Evolutionary conservation across 371 early-diverging fungal genomes (phyloP).

Genomic region (Mortierella sp.): DNA sequence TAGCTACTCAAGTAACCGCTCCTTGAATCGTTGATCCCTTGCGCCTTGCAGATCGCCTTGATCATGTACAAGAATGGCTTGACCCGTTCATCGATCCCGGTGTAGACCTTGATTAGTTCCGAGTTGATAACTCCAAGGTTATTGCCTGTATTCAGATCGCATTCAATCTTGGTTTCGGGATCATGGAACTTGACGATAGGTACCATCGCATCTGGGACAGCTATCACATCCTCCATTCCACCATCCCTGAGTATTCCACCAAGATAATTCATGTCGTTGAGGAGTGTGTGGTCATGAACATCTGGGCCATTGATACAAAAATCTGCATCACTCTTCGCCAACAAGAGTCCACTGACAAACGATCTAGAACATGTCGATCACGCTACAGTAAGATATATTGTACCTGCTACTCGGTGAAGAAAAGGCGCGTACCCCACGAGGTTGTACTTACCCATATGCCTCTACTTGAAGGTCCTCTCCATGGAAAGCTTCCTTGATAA

Average conservation of each 20-base stretch:
- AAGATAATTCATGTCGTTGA: constrained; percentile 32
- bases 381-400: too few relatives aligned
- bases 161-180: constrained; percentile 31
- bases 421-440: too few relatives aligned
- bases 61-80: constrained; percentile 42
- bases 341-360: constrained; percentile 32
- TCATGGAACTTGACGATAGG: constrained; percentile 50
- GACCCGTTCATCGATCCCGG: constrained; percentile 32
- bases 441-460: constrained; percentile 24
- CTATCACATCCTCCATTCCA: constrained; percentile 12
- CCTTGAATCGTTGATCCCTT: constrained; percentile 42
- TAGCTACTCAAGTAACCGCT: constrained; percentile 42
- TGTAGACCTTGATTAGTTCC: constrained; percentile 35
- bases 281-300: constrained; percentile 11
- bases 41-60: constrained; percentile 34
- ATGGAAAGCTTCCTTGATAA: constrained; percentile 20
- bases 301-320: constrained; percentile 39
- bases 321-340: constrained; percentile 37
- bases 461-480: constrained; percentile 30
- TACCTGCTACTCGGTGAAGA: too few relatives aligned
- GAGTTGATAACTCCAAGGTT: constrained; percentile 34
- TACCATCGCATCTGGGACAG: constrained; percentile 30
- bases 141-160: constrained; percentile 43
- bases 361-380: too few relatives aligned
- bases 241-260: constrained; percentile 17